phyloP scores from a whole-genome alignment of 371 early-diverging fungal genomes.

The Scutellospora calospora region DNA sequence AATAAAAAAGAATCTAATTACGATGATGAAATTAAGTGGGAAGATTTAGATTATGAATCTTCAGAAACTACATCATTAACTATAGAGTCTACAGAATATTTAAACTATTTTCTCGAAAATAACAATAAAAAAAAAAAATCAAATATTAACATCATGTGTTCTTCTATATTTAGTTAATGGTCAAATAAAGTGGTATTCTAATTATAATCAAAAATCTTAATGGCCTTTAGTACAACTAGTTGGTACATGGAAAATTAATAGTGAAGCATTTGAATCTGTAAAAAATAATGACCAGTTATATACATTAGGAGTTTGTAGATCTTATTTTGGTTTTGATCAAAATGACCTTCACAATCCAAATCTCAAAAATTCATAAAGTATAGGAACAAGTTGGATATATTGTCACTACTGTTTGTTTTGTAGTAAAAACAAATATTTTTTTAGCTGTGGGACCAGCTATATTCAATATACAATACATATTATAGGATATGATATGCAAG shows the following conservation, averaged over 20 bases:
- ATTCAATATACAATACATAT: neutral
- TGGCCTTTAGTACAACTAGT: neutral
- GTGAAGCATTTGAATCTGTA: neutral
- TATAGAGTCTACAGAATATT: neutral
- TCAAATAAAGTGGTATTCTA: neutral
- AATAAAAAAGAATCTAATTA: neutral
- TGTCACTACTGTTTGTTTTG: neutral
- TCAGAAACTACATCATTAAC: neutral
- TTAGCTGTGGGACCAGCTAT: neutral
- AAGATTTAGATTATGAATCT: neutral
- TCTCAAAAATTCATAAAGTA: neutral
- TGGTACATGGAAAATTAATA: constrained; percentile 21
- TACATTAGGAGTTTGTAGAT: neutral
- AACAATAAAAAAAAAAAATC: neutral
- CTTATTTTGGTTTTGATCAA: neutral
- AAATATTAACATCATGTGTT: neutral
- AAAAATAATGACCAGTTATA: neutral
- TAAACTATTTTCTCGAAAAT: neutral
- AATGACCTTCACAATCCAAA: neutral
- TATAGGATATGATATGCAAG: neutral
- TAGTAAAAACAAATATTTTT: constrained; percentile 14
- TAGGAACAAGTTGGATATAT: neutral
- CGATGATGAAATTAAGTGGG: constrained; percentile 3
- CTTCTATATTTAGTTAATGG: neutral
- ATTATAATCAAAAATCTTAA: neutral